A percentile compares a stretch with the other conserved stretches of the same genome.
These are phyloP conservation scores for Blastobotrys malaysiensis DNA, from an alignment of 1,139 yeast species.

Conservation along the genomic window DNA sequence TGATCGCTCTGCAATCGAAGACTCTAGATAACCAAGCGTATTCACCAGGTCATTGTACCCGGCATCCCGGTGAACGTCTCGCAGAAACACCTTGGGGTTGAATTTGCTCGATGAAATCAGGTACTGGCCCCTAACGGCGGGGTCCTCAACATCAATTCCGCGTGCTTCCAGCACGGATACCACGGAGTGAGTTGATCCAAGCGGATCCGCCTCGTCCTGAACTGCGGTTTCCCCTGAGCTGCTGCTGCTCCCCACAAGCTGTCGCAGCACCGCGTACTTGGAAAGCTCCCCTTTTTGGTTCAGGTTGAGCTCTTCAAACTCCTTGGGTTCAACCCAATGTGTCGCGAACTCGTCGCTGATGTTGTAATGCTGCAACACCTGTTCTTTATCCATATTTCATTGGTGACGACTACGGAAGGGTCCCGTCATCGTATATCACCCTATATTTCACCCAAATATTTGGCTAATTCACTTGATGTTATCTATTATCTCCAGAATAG, in stretches of 20 bases:
- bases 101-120: constrained; percentile 69
- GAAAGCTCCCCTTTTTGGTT: constrained; percentile 18
- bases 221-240: constrained; percentile 19
- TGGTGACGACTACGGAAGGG: too few relatives aligned
- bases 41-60: constrained; percentile 55
- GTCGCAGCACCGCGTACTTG: constrained; percentile 25
- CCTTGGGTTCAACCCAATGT: constrained; percentile 16
- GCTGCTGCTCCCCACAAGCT: constrained; percentile 20
- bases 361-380: constrained; percentile 23
- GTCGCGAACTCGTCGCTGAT: constrained; percentile 27
- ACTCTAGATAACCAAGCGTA: constrained; percentile 56
- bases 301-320: constrained; percentile 15
- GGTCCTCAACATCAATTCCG: constrained; percentile 29
- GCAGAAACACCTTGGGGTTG: constrained; percentile 62
- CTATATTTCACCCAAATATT: too few relatives aligned
- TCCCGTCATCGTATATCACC: too few relatives aligned
- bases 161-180: constrained; percentile 27
- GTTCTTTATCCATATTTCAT: constrained; percentile 10
- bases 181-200: constrained; percentile 33
- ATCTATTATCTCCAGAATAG: too few relatives aligned
- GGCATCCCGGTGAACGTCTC: constrained; percentile 65
- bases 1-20: constrained; percentile 59
- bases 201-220: constrained; percentile 36
- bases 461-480: too few relatives aligned
- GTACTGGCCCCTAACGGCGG: constrained; percentile 40